Evolutionary conservation across 2,329 filamentous ascomycete species (phyloP), one percentile per base, ranked within the genome.

Genomic region (Penicillium sp.): DNA sequence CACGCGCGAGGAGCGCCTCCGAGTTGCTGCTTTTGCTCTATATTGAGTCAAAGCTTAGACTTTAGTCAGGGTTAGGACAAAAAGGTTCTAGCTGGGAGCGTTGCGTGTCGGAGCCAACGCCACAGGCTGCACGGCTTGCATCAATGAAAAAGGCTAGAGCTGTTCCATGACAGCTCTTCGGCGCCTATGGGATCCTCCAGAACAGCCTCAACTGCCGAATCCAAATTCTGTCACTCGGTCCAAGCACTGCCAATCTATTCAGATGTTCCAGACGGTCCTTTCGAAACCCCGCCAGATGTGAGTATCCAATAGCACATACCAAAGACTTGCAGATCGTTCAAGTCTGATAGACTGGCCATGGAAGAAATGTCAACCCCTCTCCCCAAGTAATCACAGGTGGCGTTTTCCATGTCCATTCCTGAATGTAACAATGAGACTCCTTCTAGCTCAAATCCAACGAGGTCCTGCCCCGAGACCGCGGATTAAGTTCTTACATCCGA

Each of bases 401-500:
- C 23, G 24, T 8, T 42, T 20, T 29, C 39, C 39, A 42, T 29
- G 18, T 18, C 23, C 24, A 42, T 18, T 20, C 24, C 23, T 42
- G 24, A 9, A 42, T 42, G 39, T 30, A 42, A 42, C 39, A 15
- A 42, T 29, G 17, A 13, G 15, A 17, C 1, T 12, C 7, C 23
- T 29, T 29, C 9, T 24, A 20, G 39, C 18, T 21, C 13, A 7
- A 17, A 40, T 17, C n/a, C 21, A 10, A 40, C 20, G n/a, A 24
- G 21, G 9, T 20, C n/a, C 9, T 30, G 41, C 39, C 26, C 46
- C 51, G 48, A 51, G 24, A 42, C 27, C 30, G 12, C 40, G 46
- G 37, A 43, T 55, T 54, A 41, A 55, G 49, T 51, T 52, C 54
- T 59, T 45, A 54, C 49, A 33, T 39, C 46, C 37, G 37, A 44